These are phyloP conservation scores for Phylloporus sp. DNA, from an alignment of 1,284 basidiomycete genomes.

Conservation along the genomic window DNA sequence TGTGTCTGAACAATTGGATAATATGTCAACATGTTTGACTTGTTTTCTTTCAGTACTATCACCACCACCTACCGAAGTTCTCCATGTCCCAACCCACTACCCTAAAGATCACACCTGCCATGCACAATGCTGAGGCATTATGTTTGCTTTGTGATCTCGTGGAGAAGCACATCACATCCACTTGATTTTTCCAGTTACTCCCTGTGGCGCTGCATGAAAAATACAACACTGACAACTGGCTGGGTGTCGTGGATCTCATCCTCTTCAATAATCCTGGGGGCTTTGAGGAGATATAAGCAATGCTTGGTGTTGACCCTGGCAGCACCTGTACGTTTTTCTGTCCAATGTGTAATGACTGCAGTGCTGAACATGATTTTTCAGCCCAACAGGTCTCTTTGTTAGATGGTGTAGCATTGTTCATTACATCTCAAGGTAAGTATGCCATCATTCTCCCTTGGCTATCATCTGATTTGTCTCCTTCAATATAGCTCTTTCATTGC, in stretches of 20 bases:
- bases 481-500: background rate
- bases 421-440: background rate
- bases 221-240: background rate
- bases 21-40: no score
- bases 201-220: background rate
- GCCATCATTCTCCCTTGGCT: background rate
- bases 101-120: background rate
- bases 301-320: background rate
- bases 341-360: background rate
- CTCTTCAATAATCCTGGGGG: background rate
- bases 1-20: no score
- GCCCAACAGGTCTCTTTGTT: background rate
- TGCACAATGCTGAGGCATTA: background rate
- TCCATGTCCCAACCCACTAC: background rate
- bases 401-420: background rate
- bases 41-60: no score
- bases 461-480: background rate
- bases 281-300: background rate
- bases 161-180: background rate
- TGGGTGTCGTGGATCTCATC: background rate
- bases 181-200: background rate
- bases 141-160: background rate
- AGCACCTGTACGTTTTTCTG: background rate
- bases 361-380: background rate
- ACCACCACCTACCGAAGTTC: no score